phyloP scores from a whole-genome alignment of 805 yeast species.

The Jamesozyma hellenica region DNA sequence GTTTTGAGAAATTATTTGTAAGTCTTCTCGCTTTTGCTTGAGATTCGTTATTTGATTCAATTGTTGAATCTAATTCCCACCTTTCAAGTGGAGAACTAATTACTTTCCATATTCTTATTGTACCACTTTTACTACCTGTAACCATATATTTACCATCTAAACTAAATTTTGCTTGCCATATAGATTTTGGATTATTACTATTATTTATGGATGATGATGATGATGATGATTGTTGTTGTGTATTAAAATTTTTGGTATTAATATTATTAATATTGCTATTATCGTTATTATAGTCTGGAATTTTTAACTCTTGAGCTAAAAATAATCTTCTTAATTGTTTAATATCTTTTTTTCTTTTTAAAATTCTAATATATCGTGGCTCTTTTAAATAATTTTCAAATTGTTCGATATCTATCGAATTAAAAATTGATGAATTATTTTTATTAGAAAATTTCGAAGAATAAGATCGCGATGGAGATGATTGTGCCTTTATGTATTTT shows the following conservation, averaged over 20 bases:
- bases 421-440: constrained; percentile 7
- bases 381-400: constrained; percentile 35
- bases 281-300: background rate
- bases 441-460: too few relatives aligned
- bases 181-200: constrained; percentile 30
- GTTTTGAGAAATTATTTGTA: constrained; percentile 1
- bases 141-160: constrained; percentile 77
- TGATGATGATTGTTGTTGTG: background rate
- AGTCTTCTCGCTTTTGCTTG: constrained; percentile 4
- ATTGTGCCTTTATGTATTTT: background rate
- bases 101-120: constrained; percentile 69
- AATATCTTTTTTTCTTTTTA: constrained; percentile 38
- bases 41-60: constrained; percentile 9
- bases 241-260: constrained; percentile 1
- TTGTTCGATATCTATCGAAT: constrained; percentile 30
- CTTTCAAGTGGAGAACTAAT: constrained; percentile 64
- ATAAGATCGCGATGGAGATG: constrained; percentile 1
- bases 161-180: constrained; percentile 66
- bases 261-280: background rate
- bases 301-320: constrained; percentile 50
- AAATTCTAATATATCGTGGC: constrained; percentile 47
- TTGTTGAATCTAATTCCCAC: constrained; percentile 30
- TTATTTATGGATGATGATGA: background rate
- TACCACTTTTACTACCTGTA: constrained; percentile 68
- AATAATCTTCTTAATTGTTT: constrained; percentile 45